phyloP scores from a whole-genome alignment of 1,284 basidiomycete species.

The Mycosarcoma mackinlayi region DNA sequence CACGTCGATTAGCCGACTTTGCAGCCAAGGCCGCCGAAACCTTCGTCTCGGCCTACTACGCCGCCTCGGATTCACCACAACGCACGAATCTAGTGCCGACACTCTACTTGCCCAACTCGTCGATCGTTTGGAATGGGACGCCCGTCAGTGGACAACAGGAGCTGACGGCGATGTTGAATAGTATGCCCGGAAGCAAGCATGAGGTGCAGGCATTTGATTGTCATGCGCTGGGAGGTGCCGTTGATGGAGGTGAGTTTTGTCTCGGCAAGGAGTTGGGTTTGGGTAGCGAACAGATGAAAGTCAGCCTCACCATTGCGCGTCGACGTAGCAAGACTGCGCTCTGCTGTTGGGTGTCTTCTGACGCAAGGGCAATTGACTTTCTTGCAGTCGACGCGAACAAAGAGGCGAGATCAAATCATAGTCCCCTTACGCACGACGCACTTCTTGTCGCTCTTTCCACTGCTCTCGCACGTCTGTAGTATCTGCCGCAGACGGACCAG shows the following conservation, averaged over 20 bases:
- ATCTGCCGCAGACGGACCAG: background rate
- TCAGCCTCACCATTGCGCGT: conserved; percentile 9
- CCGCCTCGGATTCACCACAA: conserved; percentile 65
- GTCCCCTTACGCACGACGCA: background rate
- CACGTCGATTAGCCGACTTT: conserved; percentile 50
- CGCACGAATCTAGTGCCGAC: conserved; percentile 61
- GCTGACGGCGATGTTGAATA: conserved; percentile 56
- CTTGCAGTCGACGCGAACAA: conserved; percentile 2
- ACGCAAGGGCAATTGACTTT: background rate
- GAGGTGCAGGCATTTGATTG: conserved; percentile 65
- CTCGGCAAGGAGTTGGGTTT: too few species aligned
- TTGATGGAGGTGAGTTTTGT: conserved; percentile 47
- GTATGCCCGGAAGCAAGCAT: conserved; percentile 64
- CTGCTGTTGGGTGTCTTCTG: background rate
- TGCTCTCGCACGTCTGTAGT: background rate
- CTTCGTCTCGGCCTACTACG: conserved; percentile 66
- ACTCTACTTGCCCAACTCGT: conserved; percentile 60
- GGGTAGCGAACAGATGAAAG: background rate
- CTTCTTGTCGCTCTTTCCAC: background rate
- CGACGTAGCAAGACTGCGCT: conserved; percentile 9
- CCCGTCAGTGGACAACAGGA: conserved; percentile 63
- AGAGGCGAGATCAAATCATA: conserved; percentile 21
- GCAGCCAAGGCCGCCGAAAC: conserved; percentile 64
- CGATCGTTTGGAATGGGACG: conserved; percentile 67
- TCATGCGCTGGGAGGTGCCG: conserved; percentile 59